phyloP scores from a whole-genome alignment of 345 rosid genomes.

The Eucalyptus fibrosa region DNA sequence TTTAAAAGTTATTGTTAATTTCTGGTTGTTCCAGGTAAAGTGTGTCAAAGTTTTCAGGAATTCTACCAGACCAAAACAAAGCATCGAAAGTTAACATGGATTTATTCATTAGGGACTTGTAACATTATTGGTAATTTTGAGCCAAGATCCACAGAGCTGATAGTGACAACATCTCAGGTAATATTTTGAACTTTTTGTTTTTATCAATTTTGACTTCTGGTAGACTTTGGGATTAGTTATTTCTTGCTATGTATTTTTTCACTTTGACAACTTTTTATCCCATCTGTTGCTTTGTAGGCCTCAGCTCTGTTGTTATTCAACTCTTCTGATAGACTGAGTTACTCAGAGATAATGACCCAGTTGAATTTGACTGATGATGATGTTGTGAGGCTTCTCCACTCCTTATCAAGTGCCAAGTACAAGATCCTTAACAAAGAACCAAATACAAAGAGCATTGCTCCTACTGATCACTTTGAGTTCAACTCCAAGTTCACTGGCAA shows the following conservation, averaged over 20 bases:
- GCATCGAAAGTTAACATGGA: conserved; percentile 62
- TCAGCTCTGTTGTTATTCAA: conserved; percentile 77
- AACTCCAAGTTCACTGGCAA: conserved; percentile 72
- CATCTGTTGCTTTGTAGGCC: conserved; percentile 31
- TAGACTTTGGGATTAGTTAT: neutral
- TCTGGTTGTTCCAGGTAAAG: conserved; percentile 31
- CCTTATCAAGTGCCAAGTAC: conserved; percentile 72
- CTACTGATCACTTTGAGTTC: conserved; percentile 50
- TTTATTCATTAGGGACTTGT: conserved; percentile 55
- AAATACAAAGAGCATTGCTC: conserved; percentile 41
- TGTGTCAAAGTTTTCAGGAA: conserved; percentile 49
- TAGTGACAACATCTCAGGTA: conserved; percentile 81
- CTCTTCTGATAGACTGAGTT: conserved; percentile 60
- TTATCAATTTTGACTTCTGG: neutral
- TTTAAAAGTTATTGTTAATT: neutral
- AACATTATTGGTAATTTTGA: conserved; percentile 52
- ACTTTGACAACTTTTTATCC: neutral
- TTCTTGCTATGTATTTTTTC: neutral
- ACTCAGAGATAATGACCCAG: conserved; percentile 70
- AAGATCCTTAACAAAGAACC: conserved; percentile 64
- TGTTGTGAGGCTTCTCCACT: conserved; percentile 81
- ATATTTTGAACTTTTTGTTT: neutral
- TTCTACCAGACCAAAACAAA: conserved; percentile 49
- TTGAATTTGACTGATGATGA: conserved; percentile 80
- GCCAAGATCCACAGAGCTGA: conserved; percentile 41